These are phyloP conservation scores for Asterophora lycoperdoides DNA, from an alignment of 768 basidiomycete genomes.

Conservation along the genomic window DNA sequence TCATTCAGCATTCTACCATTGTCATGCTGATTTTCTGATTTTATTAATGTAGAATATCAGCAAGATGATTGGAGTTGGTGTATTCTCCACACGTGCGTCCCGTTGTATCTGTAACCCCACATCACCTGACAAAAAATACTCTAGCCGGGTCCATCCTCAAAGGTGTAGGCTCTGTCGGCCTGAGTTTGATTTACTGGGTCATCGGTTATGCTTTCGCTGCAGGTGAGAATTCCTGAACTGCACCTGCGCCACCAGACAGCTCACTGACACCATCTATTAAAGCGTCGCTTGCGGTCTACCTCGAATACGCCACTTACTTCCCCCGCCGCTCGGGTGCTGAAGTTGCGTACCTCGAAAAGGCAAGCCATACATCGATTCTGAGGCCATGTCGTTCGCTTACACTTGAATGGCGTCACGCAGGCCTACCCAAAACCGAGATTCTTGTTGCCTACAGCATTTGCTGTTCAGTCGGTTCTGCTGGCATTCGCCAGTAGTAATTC, in stretches of 20 bases:
- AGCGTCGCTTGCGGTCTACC: constrained; percentile 37
- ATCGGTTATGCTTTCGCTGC: constrained; percentile 34
- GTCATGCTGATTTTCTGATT: not conserved
- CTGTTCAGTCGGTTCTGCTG: constrained; percentile 34
- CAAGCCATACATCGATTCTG: constrained; percentile 3
- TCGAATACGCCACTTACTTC: too few relatives aligned
- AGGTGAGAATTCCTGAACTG: constrained; percentile 19
- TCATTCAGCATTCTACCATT: too few relatives aligned
- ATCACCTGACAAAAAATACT: not conserved
- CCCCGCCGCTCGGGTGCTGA: too few relatives aligned
- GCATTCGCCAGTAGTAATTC: constrained; percentile 37
- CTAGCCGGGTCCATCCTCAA: constrained; percentile 33
- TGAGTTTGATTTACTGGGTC: constrained; percentile 39
- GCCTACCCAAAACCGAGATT: constrained; percentile 40
- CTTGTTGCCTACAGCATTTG: constrained; percentile 40
- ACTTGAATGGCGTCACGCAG: constrained; percentile 18
- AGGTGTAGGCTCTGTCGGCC: too few relatives aligned
- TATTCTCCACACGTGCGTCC: too few relatives aligned
- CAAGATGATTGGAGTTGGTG: constrained; percentile 37
- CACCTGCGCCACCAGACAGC: not conserved
- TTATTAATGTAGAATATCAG: constrained; percentile 34
- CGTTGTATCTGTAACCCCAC: not conserved
- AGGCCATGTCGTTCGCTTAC: not conserved
- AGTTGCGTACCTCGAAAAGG: constrained; percentile 45
- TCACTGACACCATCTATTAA: not conserved